phyloP scores from a whole-genome alignment of 139 green algal genomes.

The Closterium sp. region DNA sequence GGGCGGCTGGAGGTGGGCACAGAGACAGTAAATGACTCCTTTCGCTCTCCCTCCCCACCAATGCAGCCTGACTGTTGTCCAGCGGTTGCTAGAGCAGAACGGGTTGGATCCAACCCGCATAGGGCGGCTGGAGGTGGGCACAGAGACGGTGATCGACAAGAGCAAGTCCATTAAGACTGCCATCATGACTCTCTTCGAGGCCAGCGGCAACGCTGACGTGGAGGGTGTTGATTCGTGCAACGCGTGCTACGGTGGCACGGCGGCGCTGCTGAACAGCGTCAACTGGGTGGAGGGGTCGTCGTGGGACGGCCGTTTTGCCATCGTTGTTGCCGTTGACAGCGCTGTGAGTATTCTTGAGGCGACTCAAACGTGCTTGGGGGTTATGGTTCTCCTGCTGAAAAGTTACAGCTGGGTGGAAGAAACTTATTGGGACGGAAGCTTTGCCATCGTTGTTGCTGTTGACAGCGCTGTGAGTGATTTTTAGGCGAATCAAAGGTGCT shows the following conservation, averaged over 20 bases:
- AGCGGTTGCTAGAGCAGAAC: slow-evolving; percentile 65
- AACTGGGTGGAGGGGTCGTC: slow-evolving; percentile 69
- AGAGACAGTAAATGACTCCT: slow-evolving; percentile 66
- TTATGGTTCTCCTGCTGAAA: slow-evolving; percentile 55
- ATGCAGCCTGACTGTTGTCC: slow-evolving; percentile 64
- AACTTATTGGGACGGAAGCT: slow-evolving; percentile 72
- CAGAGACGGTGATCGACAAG: slow-evolving; percentile 70
- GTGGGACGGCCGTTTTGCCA: slow-evolving; percentile 79
- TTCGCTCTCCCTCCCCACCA: no score
- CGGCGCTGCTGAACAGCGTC: slow-evolving; percentile 72
- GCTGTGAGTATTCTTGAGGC: slow-evolving; percentile 57
- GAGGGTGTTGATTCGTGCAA: slow-evolving; percentile 78
- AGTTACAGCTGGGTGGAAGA: slow-evolving; percentile 71
- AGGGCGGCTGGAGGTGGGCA: slow-evolving; percentile 74
- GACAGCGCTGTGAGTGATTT: slow-evolving; percentile 77
- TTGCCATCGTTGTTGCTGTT: slow-evolving; percentile 74
- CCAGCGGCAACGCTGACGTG: slow-evolving; percentile 64
- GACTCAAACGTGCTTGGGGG: no score
- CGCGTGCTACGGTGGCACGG: slow-evolving; percentile 84
- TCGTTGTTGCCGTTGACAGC: slow-evolving; percentile 79
- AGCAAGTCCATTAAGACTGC: slow-evolving; percentile 81
- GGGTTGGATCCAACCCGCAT: slow-evolving; percentile 50
- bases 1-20: slow-evolving; percentile 75
- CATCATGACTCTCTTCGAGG: slow-evolving; percentile 70
- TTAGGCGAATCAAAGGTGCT: no score